Evolutionary conservation across 2,329 filamentous ascomycete genomes (phyloP).

Genomic region (Colletotrichum sp.): DNA sequence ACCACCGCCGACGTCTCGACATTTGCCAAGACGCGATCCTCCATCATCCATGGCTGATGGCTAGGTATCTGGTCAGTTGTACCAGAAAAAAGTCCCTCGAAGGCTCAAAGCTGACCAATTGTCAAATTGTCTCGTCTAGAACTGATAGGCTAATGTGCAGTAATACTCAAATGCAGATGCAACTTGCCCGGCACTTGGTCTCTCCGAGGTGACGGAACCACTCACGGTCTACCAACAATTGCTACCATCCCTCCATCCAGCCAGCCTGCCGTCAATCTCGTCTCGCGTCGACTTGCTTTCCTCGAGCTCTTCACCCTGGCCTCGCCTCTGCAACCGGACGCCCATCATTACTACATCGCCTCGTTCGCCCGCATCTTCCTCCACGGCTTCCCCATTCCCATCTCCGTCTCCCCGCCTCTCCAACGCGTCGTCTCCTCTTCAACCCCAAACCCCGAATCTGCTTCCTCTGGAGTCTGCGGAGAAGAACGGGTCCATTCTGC

Average conservation of each 20-base stretch:
- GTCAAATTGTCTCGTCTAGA: neutral
- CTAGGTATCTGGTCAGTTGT: neutral
- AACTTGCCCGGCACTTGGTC: conserved; percentile 1
- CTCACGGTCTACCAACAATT: neutral
- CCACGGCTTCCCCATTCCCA: neutral
- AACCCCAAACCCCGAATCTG: conserved; percentile 11
- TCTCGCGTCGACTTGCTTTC: neutral
- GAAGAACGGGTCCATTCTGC: neutral
- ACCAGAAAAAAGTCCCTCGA: neutral
- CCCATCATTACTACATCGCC: neutral
- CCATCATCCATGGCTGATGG: neutral
- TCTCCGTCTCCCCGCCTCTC: conserved; percentile 1
- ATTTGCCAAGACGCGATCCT: neutral
- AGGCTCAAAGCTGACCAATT: neutral
- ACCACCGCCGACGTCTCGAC: neutral
- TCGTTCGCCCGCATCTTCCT: neutral
- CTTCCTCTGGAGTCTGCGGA: conserved; percentile 8
- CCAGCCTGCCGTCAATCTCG: neutral
- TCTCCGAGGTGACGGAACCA: neutral
- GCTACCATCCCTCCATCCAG: neutral
- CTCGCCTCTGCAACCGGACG: neutral
- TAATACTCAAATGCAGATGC: conserved; percentile 4
- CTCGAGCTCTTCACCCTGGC: neutral
- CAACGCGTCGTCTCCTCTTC: neutral
- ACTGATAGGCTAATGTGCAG: neutral